A percentile compares a stretch with the other conserved stretches of the same genome.
phyloP scores from a whole-genome alignment of 140 eudicot genomes.

The Oenanthe javanica region DNA sequence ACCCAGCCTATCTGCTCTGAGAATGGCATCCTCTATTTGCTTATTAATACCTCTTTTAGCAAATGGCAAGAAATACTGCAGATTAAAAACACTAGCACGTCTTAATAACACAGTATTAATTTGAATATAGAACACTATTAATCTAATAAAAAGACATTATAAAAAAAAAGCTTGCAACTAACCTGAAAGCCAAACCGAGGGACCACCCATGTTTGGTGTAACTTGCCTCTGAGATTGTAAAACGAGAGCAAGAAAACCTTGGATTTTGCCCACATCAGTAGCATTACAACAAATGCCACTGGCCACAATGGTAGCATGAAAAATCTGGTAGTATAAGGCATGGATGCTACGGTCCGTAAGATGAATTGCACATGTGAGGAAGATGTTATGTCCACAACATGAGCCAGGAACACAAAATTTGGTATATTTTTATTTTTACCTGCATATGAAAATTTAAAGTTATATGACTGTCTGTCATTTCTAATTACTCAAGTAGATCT shows the following conservation, averaged over 20 bases:
- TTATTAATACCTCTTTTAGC: slow-evolving; percentile 81
- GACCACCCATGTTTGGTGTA: slow-evolving; percentile 86
- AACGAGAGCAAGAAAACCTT: slow-evolving; percentile 64
- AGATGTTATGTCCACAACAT: slow-evolving; percentile 69
- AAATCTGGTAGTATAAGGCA: slow-evolving; percentile 34
- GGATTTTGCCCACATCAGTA: slow-evolving; percentile 79
- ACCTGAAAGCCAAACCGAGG: slow-evolving; percentile 96
- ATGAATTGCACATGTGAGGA: slow-evolving; percentile 64
- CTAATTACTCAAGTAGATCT: background rate
- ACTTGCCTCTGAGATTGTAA: slow-evolving; percentile 53
- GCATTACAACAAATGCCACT: slow-evolving; percentile 33
- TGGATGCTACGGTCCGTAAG: slow-evolving; percentile 43
- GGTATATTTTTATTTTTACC: slow-evolving; percentile 46
- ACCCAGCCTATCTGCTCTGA: slow-evolving; percentile 81
- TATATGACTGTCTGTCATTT: background rate
- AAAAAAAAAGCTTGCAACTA: background rate
- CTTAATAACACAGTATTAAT: background rate
- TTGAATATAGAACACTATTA: background rate
- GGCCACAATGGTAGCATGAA: slow-evolving; percentile 52
- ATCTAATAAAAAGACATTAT: too few relatives aligned
- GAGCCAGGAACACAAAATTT: slow-evolving; percentile 84
- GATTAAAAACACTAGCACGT: background rate
- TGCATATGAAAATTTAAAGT: slow-evolving; percentile 7
- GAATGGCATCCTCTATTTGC: slow-evolving; percentile 84
- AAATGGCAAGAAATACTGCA: slow-evolving; percentile 92